These are phyloP conservation scores for Lotus japonicus DNA, from an alignment of 306 rosid genomes.

Conservation along the genomic window DNA sequence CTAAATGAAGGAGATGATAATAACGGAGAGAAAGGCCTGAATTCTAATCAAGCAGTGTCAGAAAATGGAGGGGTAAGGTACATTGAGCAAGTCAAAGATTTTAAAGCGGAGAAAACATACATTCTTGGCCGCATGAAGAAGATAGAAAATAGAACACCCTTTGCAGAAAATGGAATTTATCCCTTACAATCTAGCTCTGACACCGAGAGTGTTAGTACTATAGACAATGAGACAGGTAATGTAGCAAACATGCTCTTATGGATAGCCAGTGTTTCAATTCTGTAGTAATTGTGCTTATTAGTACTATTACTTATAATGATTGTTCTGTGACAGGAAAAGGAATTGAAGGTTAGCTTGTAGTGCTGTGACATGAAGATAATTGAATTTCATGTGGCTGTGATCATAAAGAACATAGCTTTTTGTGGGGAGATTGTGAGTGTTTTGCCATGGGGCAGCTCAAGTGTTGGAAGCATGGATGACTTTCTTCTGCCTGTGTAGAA, in stretches of 20 bases:
- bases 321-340: constrained; percentile 37
- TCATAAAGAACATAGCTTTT: background rate
- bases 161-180: constrained; percentile 31
- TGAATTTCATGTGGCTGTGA: constrained; percentile 8
- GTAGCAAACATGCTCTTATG: background rate
- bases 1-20: constrained; percentile 21
- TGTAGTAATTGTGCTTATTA: background rate
- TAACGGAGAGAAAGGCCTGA: constrained; percentile 19
- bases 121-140: constrained; percentile 52
- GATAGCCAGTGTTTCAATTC: background rate
- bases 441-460: constrained; percentile 14
- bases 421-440: constrained; percentile 8
- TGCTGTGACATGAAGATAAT: background rate
- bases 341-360: constrained; percentile 13
- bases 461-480: constrained; percentile 1
- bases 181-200: constrained; percentile 21
- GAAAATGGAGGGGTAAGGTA: constrained; percentile 20
- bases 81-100: constrained; percentile 29
- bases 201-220: background rate
- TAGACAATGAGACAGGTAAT: constrained; percentile 49
- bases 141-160: constrained; percentile 28
- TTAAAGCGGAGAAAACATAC: constrained; percentile 45
- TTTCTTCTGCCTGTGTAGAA: background rate
- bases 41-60: constrained; percentile 21
- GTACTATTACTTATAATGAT: background rate